Base-by-base conservation (phyloP, 805 yeast genomes). In the Teunomyces pallodes region DNA sequence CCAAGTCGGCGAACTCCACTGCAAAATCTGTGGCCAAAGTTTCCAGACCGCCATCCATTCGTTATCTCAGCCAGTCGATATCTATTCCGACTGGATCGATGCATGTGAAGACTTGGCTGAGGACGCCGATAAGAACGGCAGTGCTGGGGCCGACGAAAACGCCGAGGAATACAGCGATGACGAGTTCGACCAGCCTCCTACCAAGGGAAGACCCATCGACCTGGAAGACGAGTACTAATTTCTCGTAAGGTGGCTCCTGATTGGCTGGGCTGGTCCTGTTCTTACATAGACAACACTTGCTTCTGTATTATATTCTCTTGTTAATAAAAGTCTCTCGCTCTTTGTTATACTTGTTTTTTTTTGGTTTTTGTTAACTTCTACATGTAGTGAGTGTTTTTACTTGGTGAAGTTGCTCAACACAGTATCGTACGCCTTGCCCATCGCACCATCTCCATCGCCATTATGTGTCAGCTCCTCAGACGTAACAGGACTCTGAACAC, bases 61-160 rank as follows among this genome's bases (percentile, higher is more conserved):
- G 3, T 72, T 86, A 45, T 82, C 90, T 12, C 96, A 88, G 49
- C 96, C 99, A 0, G 90, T 92, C 36, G 99, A 92, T 69, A 87
- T 92, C 12, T 92, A 92, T 64, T 86, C 96, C 43, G 98, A 92
- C 65, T 92, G 99, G 99, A 90, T 90, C 46, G 99, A 92, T 73
- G 98, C 98, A 1, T 87, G 92, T 69, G 95, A 87, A 59, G 90
- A 87, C 30, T 86, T 87, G 45, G 94, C 92, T 0, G 88, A 86
- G 55, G 89, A 85, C 28, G 71, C 71, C 24, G 72, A 66, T 4
- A 65, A 54, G 13, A 54, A 50, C 10, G 64, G 59, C 8, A 62
- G 39, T 6, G 60, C 54, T 38, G 62, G 50, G 4, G 17, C 9
- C n/a, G 65, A 52, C 4, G 67, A 59, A 13, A 56, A 57, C 7